Evolutionary conservation across 371 early-diverging fungal species (phyloP).

Genomic region (Mortierella sp.): DNA sequence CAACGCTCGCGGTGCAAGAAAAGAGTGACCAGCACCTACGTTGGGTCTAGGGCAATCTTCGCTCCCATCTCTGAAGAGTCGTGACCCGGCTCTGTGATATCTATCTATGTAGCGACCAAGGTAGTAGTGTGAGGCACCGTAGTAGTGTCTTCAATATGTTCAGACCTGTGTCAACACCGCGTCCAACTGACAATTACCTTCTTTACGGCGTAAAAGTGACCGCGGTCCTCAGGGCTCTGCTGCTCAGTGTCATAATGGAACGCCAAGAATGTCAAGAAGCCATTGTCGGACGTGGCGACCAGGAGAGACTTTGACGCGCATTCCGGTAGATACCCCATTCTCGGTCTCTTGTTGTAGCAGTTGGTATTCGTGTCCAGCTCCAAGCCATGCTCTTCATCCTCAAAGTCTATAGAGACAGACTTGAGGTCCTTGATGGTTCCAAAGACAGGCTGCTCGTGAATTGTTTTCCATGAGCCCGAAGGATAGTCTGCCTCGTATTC

Average conservation of each 20-base stretch:
- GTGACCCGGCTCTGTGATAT: slow-evolving; percentile 37
- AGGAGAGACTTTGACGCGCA: slow-evolving; percentile 22
- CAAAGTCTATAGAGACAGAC: slow-evolving; percentile 30
- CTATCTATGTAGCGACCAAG: slow-evolving; percentile 19
- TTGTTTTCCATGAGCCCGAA: slow-evolving; percentile 20
- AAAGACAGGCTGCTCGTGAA: slow-evolving; percentile 51
- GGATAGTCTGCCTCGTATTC: slow-evolving; percentile 29
- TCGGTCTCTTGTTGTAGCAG: slow-evolving; percentile 9
- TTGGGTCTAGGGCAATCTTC: slow-evolving; percentile 41
- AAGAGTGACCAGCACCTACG: slow-evolving; percentile 13
- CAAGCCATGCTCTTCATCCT: neutral
- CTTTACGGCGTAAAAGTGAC: slow-evolving; percentile 34
- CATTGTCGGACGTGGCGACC: slow-evolving; percentile 42
- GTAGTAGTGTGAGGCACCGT: neutral
- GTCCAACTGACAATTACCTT: slow-evolving; percentile 20
- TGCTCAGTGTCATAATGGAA: slow-evolving; percentile 15
- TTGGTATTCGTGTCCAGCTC: neutral
- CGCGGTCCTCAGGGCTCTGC: neutral
- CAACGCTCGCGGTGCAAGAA: neutral
- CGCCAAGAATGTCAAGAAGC: slow-evolving; percentile 45
- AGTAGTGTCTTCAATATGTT: neutral
- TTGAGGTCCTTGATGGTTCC: slow-evolving; percentile 50
- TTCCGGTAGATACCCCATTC: slow-evolving; percentile 31
- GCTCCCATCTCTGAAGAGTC: slow-evolving; percentile 28
- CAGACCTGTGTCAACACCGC: neutral